These are phyloP conservation scores for Lachnellula subtilissima DNA, from an alignment of 2,329 filamentous ascomycete genomes.

Conservation along the genomic window DNA sequence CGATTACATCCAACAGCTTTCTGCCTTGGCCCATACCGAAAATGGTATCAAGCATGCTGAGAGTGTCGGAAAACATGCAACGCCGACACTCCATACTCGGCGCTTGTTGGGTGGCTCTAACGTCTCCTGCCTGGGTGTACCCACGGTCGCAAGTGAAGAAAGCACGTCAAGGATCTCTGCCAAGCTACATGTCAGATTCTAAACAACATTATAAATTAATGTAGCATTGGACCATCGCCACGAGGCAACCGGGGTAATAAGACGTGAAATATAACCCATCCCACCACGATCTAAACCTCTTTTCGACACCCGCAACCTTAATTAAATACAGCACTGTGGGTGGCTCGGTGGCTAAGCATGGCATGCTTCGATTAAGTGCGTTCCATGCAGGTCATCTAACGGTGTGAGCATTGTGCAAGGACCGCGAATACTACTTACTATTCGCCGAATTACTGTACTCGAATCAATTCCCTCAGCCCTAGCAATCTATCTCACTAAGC, in stretches of 20 bases:
- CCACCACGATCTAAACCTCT: background rate
- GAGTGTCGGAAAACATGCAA: background rate
- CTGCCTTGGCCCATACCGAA: background rate
- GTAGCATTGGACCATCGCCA: background rate
- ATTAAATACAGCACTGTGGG: background rate
- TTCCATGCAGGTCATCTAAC: background rate
- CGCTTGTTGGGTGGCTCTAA: background rate
- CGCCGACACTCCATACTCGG: background rate
- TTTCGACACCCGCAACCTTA: background rate
- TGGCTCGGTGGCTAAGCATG: too few species aligned
- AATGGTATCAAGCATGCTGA: background rate
- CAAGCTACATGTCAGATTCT: background rate
- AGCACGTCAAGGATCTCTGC: background rate
- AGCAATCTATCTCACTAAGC: too few species aligned
- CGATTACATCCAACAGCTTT: background rate
- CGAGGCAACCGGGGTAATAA: background rate
- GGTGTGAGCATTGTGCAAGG: background rate
- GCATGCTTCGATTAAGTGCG: background rate
- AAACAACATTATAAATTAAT: background rate
- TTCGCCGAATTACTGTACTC: background rate
- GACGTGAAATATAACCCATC: background rate
- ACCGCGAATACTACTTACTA: background rate
- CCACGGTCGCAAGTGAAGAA: background rate
- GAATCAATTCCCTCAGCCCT: background rate
- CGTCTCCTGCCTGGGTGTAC: background rate